phyloP scores from a whole-genome alignment of 257 asterid genomes.

The Handroanthus guayacan region DNA sequence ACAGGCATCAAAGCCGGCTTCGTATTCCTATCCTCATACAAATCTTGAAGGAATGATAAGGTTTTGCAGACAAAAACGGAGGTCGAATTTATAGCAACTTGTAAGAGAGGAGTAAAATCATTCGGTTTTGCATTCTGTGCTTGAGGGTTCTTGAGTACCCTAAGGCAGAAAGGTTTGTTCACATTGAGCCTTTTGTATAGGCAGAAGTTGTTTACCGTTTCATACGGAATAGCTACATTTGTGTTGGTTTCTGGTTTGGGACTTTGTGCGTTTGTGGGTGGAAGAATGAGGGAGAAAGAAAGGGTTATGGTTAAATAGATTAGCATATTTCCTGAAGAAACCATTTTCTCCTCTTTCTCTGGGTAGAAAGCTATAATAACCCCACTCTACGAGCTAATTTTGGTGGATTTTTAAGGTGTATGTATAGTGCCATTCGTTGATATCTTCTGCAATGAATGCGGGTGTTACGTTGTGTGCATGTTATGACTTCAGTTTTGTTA shows the following conservation, averaged over 20 bases:
- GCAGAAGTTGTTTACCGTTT: slow-evolving; percentile 42
- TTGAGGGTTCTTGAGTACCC: slow-evolving; percentile 34
- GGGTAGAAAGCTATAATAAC: no score
- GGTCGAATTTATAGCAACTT: slow-evolving; percentile 42
- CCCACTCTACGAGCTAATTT: no score
- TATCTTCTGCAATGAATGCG: slow-evolving; percentile 26
- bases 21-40: slow-evolving; percentile 13
- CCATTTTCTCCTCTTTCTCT: slow-evolving; percentile 12
- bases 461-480: slow-evolving; percentile 23
- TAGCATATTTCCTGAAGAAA: slow-evolving; percentile 8
- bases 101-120: slow-evolving; percentile 35
- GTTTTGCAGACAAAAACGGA: slow-evolving; percentile 30
- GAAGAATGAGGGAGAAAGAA: slow-evolving; percentile 20
- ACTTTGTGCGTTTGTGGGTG: slow-evolving; percentile 29
- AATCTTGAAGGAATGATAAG: slow-evolving; percentile 13
- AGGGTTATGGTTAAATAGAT: neutral
- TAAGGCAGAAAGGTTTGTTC: slow-evolving; percentile 42
- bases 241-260: neutral
- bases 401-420: neutral
- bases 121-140: slow-evolving; percentile 26
- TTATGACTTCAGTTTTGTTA: neutral
- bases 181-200: slow-evolving; percentile 37
- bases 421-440: neutral
- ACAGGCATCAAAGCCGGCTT: slow-evolving; percentile 13
- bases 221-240: slow-evolving; percentile 13